Base-by-base conservation (phyloP, 2,329 filamentous ascomycete species). In the Sporothrix sp. region DNA sequence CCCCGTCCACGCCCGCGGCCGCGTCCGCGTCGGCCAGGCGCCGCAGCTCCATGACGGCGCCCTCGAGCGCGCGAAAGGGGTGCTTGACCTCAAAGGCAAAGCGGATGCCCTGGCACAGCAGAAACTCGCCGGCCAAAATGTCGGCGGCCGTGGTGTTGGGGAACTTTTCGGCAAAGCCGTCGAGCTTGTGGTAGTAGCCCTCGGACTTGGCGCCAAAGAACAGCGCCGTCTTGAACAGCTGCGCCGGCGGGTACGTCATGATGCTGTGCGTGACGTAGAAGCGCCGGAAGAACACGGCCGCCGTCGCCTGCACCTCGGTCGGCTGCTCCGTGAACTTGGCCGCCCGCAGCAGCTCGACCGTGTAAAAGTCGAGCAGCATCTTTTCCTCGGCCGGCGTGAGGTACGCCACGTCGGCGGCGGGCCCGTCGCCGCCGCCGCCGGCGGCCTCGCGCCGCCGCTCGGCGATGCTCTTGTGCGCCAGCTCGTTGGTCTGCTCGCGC, bases 201-300 rank as follows among this genome's bases (percentile, higher is more conserved):
- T 98, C 91, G 4, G 88, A 87, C 69, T 98, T 98, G 61, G 84
- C 89, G 9, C 89, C 89, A 57, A 98, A 86, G 72, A 94, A 97
- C 50, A 98, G 77, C 32, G 86, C 87, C 27, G 89, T 93, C 63
- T 90, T 87, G 64, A 95, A 82, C 58, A 97, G 85, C 56, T 88
- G 83, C 55, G 87, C 85, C 0, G 90, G 91, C 55, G 91, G 87
- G 64, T 98, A 97, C 27, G 90, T 95, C 87, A 97, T 95, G 61
- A 90, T 81, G 36, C 87, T 94, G 68, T 97, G 95, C 62, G 86
- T 91, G 33, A 95, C 78, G 71, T 97, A 98, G 75, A 98, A 97
- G 52, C 93, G 85, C 51, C 87, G 85, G 54, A 98, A 77, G 65
- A 94, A 96, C 62, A 94, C 82, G 54, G 91, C 85, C 3, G 88